Base-by-base conservation (phyloP, 352 stramenopile genomes). In the Phytophthora palmivora region DNA sequence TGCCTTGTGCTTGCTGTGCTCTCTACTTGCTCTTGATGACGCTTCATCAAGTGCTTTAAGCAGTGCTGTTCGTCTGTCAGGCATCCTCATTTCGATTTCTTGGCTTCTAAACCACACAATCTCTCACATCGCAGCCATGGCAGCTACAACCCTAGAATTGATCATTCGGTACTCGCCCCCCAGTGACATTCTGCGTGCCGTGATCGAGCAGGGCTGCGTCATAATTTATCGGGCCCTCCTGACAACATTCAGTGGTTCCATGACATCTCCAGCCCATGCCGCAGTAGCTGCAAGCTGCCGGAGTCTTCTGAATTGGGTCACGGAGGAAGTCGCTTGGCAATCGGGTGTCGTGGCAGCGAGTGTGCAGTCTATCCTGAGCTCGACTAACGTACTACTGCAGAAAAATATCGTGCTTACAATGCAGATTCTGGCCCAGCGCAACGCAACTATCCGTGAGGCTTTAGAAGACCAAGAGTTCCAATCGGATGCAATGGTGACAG, bases 191-290 rank as follows among this genome's bases (percentile, higher is more conserved):
- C 26, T 72, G 4, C 71, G 77, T 12, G 72, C 55, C 6, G 39
- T 86, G 18, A 67, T 86, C 19, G 77, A 86, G 41, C 77, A 86
- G 46, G 74, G 74, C 48, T 86, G 77, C 47, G 58, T 83, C 6
- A 45, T 80, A 7, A 72, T 83, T 36, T 66, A 66, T 18, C 64
- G 64, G 12, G 56, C 45, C 2, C 50, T 72, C 15, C 64, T 41
- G 22, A 56, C 22, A 24, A 49, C 14, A 1, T 46, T 22, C 16
- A 71, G 16, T 41, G 62, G 14, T 12, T 19, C 41, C 34, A 63
- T 43, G 10, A 51, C 45, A 34, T 34, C 32, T 14, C 14, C 44
- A 51, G n/a, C 50, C 3, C 50, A 52, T 16, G 41, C 63, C 33
- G 63, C 55, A 8, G 63, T 67, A 15, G 63, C 55, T 5, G 63